A percentile compares a stretch with the other conserved stretches of the same genome.
These are phyloP conservation scores for Malus hybrid DNA, from an alignment of 331 rosid genomes.

Conservation along the genomic window DNA sequence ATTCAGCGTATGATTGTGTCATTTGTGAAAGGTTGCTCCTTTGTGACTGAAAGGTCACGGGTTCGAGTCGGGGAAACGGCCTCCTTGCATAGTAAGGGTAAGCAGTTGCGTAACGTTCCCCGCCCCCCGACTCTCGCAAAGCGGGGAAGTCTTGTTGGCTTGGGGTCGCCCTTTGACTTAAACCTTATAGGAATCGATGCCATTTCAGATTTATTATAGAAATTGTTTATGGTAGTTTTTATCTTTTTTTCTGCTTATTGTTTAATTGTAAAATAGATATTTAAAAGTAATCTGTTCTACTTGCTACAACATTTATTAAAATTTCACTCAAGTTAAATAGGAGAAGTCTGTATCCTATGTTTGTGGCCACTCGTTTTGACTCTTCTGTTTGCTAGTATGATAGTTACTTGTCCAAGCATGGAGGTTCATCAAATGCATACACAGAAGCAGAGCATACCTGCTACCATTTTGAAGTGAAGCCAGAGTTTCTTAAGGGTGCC, in stretches of 20 bases:
- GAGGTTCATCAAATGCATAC: slow-evolving; percentile 92
- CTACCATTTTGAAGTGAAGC: slow-evolving; percentile 91
- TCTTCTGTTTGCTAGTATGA: slow-evolving; percentile 63
- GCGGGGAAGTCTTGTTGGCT: too few relatives aligned
- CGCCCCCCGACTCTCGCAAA: too few relatives aligned
- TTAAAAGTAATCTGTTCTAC: not conserved
- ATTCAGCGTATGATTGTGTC: not conserved
- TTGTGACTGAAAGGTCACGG: too few relatives aligned
- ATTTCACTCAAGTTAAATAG: slow-evolving; percentile 3
- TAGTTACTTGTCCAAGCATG: slow-evolving; percentile 94
- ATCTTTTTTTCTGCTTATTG: not conserved
- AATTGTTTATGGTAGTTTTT: not conserved
- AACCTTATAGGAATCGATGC: not conserved
- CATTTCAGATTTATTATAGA: not conserved
- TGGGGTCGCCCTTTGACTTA: not conserved
- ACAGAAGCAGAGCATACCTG: slow-evolving; percentile 83
- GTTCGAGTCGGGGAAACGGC: too few relatives aligned
- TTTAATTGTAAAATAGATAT: not conserved
- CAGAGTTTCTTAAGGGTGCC: slow-evolving; percentile 80
- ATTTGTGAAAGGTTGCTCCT: not conserved
- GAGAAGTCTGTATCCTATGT: slow-evolving; percentile 3
- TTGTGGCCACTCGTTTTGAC: slow-evolving; percentile 28
- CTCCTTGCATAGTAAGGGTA: too few relatives aligned
- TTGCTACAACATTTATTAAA: not conserved
- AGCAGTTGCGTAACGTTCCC: too few relatives aligned